Evolutionary conservation across 108 stramenopile genomes (phyloP).

Genomic region (Nannochloropsis gaditana): DNA sequence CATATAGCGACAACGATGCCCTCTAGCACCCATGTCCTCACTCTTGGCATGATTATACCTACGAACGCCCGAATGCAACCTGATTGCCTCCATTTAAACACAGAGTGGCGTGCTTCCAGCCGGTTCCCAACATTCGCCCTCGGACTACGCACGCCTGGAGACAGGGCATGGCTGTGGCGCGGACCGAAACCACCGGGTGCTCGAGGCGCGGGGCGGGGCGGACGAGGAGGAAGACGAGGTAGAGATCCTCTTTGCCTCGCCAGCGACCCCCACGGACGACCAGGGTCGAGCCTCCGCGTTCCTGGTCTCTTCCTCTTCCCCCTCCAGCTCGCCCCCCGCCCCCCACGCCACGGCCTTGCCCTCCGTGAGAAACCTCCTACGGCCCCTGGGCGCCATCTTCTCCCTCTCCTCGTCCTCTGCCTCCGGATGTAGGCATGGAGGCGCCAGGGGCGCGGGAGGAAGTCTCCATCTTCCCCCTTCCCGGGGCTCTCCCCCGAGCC

Average conservation of each 20-base stretch:
- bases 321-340: not conserved
- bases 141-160: conserved; percentile 14
- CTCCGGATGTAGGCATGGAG: no score
- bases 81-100: not conserved
- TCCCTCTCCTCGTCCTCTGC: no score
- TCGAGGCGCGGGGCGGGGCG: not conserved
- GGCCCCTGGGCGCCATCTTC: no score
- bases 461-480: no score
- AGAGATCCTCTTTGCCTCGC: not conserved
- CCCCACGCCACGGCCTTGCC: not conserved
- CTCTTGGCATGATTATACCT: no score
- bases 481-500: no score
- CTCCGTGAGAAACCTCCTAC: no score
- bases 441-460: no score
- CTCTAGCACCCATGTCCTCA: no score
- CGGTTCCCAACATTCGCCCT: not conserved
- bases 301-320: conserved; percentile 2
- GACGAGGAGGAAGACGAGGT: not conserved
- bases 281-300: not conserved
- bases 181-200: no score
- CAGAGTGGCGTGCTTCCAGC: conserved; percentile 8
- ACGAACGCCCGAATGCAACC: no score
- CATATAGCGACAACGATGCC: no score
- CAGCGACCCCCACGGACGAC: conserved; percentile 15
- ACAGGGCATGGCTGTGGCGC: not conserved